These are phyloP conservation scores for Aegilops umbellulata DNA, from an alignment of 176 grass and related monocot species.

Conservation along the genomic window DNA sequence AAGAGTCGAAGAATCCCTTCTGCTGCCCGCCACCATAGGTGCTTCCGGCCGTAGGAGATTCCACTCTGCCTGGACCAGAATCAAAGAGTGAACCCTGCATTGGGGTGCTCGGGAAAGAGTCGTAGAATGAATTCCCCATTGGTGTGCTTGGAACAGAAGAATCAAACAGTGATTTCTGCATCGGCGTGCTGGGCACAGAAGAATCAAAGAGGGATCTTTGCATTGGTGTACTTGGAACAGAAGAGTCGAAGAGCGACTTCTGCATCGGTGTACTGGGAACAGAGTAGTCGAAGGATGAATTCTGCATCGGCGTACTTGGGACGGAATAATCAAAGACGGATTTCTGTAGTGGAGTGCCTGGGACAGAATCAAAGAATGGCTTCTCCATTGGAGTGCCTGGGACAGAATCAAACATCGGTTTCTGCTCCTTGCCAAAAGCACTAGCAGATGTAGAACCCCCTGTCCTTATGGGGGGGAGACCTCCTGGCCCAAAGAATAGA, in stretches of 20 bases:
- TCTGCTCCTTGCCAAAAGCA: constrained; percentile 53
- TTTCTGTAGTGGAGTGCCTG: constrained; percentile 56
- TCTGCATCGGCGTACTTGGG: constrained; percentile 48
- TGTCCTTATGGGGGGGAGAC: constrained; percentile 82
- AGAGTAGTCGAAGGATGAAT: constrained; percentile 67
- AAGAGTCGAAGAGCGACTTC: constrained; percentile 57
- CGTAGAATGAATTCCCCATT: constrained; percentile 57
- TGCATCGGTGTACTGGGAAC: constrained; percentile 55
- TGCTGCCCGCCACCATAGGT: constrained; percentile 47
- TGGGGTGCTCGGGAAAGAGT: constrained; percentile 69
- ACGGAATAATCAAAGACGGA: constrained; percentile 52
- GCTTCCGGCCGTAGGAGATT: constrained; percentile 55
- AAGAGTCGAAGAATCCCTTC: constrained; percentile 78
- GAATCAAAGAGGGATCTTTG: constrained; percentile 72
- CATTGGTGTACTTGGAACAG: constrained; percentile 58
- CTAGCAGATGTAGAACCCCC: constrained; percentile 56
- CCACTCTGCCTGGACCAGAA: constrained; percentile 60
- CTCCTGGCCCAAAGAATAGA: constrained; percentile 81
- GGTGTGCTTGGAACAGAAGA: constrained; percentile 72
- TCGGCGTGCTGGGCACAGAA: constrained; percentile 39
- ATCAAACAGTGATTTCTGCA: constrained; percentile 60
- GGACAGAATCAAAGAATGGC: constrained; percentile 75
- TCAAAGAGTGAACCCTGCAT: constrained; percentile 63
- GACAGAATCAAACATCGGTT: constrained; percentile 61
- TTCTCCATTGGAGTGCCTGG: constrained; percentile 53